These are phyloP conservation scores for Erodium texanum DNA, from an alignment of 441 rosid species.

Conservation along the genomic window DNA sequence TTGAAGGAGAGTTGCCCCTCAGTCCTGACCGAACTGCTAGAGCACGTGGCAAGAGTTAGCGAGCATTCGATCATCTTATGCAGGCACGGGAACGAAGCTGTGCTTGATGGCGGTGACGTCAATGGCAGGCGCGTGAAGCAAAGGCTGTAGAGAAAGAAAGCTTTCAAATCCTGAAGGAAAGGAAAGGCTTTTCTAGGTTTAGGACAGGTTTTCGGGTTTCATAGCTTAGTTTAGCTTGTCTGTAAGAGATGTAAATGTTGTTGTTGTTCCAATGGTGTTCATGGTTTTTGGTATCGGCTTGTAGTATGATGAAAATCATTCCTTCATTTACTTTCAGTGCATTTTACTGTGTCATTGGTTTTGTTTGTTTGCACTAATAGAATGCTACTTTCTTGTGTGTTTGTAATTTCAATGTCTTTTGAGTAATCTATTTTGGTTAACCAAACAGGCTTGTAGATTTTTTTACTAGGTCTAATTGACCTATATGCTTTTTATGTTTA, in stretches of 20 bases:
- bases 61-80: constrained; percentile 46
- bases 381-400: no score
- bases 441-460: no score
- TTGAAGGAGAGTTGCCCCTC: constrained; percentile 66
- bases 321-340: not conserved
- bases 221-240: constrained; percentile 22
- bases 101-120: constrained; percentile 66
- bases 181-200: constrained; percentile 20
- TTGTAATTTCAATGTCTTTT: no score
- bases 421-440: no score
- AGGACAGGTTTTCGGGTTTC: constrained; percentile 20
- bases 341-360: no score
- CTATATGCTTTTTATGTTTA: no score
- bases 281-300: constrained; percentile 15
- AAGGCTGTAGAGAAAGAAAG: constrained; percentile 36
- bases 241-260: constrained; percentile 13
- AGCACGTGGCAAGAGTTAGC: constrained; percentile 50
- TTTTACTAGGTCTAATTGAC: no score
- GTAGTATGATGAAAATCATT: constrained; percentile 6
- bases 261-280: constrained; percentile 12
- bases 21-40: constrained; percentile 57
- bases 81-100: constrained; percentile 40
- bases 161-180: no score
- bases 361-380: no score
- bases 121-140: constrained; percentile 95